Evolutionary conservation across 1,139 yeast species (phyloP).

Genomic region (Nakaseomyces uthaithaninus): DNA sequence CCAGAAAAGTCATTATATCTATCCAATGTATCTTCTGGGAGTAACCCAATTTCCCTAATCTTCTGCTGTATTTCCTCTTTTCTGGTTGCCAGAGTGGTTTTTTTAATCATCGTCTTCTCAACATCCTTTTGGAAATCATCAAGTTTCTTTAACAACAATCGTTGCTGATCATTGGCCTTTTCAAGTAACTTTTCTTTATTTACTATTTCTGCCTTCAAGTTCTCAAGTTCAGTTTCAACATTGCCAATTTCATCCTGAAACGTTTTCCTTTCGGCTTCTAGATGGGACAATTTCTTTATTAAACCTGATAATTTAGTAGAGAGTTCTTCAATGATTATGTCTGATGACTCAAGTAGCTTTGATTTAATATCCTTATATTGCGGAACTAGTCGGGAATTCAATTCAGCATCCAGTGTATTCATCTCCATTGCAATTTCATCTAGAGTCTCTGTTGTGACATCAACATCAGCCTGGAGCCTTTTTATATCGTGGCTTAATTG

Average conservation of each 20-base stretch:
- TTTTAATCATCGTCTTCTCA: conserved; percentile 59
- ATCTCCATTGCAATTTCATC: conserved; percentile 44
- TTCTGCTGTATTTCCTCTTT: conserved; percentile 66
- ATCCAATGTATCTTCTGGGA: conserved; percentile 78
- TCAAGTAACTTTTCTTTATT: conserved; percentile 38
- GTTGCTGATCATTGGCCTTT: conserved; percentile 51
- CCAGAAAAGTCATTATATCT: conserved; percentile 40
- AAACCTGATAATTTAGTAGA: conserved; percentile 33
- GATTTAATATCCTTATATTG: conserved; percentile 27
- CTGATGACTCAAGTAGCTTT: conserved; percentile 17
- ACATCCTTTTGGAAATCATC: conserved; percentile 58
- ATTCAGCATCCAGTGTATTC: conserved; percentile 49
- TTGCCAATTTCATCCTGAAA: conserved; percentile 33
- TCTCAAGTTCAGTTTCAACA: conserved; percentile 26
- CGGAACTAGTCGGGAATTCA: conserved; percentile 47
- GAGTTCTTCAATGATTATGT: conserved; percentile 20
- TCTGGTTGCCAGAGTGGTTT: conserved; percentile 51
- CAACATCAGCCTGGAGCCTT: conserved; percentile 37
- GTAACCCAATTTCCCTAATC: conserved; percentile 74
- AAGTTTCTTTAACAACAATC: conserved; percentile 44
- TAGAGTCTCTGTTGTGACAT: conserved; percentile 38
- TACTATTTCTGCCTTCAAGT: conserved; percentile 25
- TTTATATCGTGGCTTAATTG: conserved; percentile 37
- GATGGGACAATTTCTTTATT: conserved; percentile 14
- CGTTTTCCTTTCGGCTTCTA: conserved; percentile 28